phyloP scores from a whole-genome alignment of 1,139 yeast genomes.

The Pichia inconspicua region DNA sequence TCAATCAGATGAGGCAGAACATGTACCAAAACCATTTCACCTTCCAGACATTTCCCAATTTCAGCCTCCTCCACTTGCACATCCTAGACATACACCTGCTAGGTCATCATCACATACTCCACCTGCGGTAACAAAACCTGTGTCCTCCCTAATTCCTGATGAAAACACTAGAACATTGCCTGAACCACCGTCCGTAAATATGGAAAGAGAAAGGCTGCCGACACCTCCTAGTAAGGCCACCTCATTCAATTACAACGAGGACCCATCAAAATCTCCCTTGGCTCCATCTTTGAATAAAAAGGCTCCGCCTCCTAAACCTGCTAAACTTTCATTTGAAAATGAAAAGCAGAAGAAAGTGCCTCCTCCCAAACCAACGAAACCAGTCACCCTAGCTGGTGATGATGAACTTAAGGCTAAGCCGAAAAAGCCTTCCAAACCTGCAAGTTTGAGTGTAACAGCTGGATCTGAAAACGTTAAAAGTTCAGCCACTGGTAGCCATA shows the following conservation, averaged over 20 bases:
- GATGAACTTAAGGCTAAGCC: conserved; percentile 24
- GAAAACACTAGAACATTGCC: not conserved
- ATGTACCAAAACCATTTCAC: conserved; percentile 16
- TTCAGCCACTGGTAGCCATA: conserved; percentile 22
- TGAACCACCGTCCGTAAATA: not conserved
- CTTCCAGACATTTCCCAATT: conserved; percentile 22
- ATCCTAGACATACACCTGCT: not conserved
- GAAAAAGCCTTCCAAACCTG: conserved; percentile 5
- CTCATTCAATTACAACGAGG: not conserved
- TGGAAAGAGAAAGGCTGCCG: not conserved
- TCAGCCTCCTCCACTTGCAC: conserved; percentile 24
- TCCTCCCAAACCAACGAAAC: conserved; percentile 27
- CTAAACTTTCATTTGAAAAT: conserved; percentile 17
- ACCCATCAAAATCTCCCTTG: not conserved
- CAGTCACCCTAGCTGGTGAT: conserved; percentile 23
- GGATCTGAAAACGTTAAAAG: conserved; percentile 6
- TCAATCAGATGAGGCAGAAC: not conserved
- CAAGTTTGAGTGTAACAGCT: not conserved
- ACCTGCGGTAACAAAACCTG: not conserved
- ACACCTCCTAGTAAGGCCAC: not conserved
- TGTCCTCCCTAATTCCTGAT: not conserved
- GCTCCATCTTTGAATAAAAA: conserved; percentile 8
- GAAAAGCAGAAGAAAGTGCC: conserved; percentile 12
- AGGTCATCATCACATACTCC: not conserved
- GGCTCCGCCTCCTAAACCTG: conserved; percentile 28